Evolutionary conservation across 176 grass and related monocot genomes (phyloP), one percentile per base, ranked within the genome.

Genomic region (Aegilops longissima): DNA sequence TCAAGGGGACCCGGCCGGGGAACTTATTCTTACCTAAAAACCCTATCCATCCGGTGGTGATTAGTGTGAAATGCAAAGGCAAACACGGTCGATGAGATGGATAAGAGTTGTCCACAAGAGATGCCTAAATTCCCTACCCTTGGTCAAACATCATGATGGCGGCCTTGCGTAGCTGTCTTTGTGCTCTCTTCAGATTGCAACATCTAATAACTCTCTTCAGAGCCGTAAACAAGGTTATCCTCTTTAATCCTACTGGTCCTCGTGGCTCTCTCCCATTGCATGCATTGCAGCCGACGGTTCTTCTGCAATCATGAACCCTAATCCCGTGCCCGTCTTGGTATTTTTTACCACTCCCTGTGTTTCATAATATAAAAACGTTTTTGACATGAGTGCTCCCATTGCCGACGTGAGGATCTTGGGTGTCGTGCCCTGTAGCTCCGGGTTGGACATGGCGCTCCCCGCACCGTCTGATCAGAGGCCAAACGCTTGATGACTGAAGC

Each of bases 81-180:
- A 39, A 34, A 68, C 89, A 88, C 81, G 85, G 64, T 40, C 17
- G 77, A 66, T 76, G 33, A 80, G 76, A 59, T 61, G 67, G 86
- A 82, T 85, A 65, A 88, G 82, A 88, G 71, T 85, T 78, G 54
- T 78, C 82, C 56, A 39, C 65, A 82, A 86, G 82, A 30, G 42
- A 87, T 76, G 72, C 51, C 18, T 75, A 30, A 70, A 51, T 64
- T 82, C 71, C 25, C 27, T 5, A 5, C 14, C 17, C 82, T 39
- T 29, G 62, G 82, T 91, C 90, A 91, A 85, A 77, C 71, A 82
- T 17, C 52, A 54, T 59, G 82, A 82, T 88, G 65, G 64, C 61
- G 73, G 44, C 30, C 30, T 31, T 31, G 30, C 3, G 3, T 39
- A n/a, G 30, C 30, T 33, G 42, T 47, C 25, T 45, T 35, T 68